Base-by-base conservation (phyloP, 371 early-diverging fungal genomes). In the Rhizopus delemar region DNA sequence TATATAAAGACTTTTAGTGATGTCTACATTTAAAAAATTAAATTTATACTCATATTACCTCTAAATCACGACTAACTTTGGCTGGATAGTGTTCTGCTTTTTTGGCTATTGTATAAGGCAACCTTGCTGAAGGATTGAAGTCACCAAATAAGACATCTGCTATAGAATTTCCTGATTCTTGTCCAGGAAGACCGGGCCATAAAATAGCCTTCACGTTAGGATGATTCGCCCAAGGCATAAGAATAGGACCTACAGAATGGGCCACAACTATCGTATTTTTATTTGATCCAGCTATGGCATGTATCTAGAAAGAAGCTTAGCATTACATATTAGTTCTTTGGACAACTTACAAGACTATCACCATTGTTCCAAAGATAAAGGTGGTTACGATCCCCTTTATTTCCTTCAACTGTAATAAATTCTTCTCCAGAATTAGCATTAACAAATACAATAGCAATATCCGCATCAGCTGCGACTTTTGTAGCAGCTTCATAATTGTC, bases 111-210 rank as follows among this genome's bases (percentile, higher is more conserved):
- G 85, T 84, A 59, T 83, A 85, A 11, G 89, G 89, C 9, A 88
- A 65, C 29, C 82, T 71, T 8, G 82, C 80, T 16, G 82, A 81
- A 13, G 89, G 89, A 54, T 85, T 86, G 38, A 80, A 69, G 48
- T 75, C 73, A 36, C 87, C 89, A 69, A 85, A 86, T 5, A 88
- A 63, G 8, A 88, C 69, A 60, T 84, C 84, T 2, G 84, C 81
- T 29, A 88, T 63, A 13, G 85, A 70, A 48, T 84, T 82, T 29
- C 88, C 88, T n/a, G 83, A 68, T 57, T 86, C 88, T 72, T 87
- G 84, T 31, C 80, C 77, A 12, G 78, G 75, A 31, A 78, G 56
- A 43, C 77, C 73, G 28, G 85, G 78, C 62, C 74, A 77, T 7
- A 87, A 58, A 32, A 87, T 72, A 12, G 85, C 84, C 46, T 73